Percentiles rank a stretch among this genome's conserved stretches.
Conservation (phyloP, 148 eudicot genomes). For the Beta vulgaris region DNA sequence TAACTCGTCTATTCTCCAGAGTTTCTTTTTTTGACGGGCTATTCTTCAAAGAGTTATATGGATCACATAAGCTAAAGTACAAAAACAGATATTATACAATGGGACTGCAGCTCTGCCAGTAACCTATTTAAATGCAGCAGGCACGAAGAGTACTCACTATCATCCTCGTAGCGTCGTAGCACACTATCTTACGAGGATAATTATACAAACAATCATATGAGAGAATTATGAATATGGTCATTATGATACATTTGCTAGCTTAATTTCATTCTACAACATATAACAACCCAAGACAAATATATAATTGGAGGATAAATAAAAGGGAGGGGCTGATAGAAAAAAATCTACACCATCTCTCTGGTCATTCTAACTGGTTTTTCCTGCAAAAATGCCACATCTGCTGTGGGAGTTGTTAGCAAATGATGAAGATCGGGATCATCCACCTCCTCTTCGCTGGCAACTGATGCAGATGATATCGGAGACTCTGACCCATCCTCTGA, state of each 20-base stretch:
- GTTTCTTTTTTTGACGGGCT: too few relatives aligned
- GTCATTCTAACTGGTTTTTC: conserved; percentile 67
- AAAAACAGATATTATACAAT: background rate
- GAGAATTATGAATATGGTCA: background rate
- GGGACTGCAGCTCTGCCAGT: background rate
- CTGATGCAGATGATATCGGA: conserved; percentile 33
- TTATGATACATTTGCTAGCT: conserved; percentile 13
- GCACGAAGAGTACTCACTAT: background rate
- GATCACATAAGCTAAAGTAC: background rate
- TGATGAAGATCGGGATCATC: conserved; percentile 66
- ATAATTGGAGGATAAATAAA: background rate
- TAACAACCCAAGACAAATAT: background rate
- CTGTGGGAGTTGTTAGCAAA: conserved; percentile 46
- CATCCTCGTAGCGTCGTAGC: conserved; percentile 1
- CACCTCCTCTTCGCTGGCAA: conserved; percentile 46
- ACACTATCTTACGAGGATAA: conserved; percentile 19
- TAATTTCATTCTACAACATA: background rate
- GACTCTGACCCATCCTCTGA: conserved; percentile 58
- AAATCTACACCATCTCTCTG: conserved; percentile 45
- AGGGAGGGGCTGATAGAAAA: background rate
- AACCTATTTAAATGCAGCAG: background rate
- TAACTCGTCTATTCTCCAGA: too few relatives aligned
- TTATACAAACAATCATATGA: conserved; percentile 1
- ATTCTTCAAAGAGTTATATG: background rate
- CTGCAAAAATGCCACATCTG: conserved; percentile 72